phyloP scores from a whole-genome alignment of 2,329 filamentous ascomycete species.

The Clarireedia hainanense region DNA sequence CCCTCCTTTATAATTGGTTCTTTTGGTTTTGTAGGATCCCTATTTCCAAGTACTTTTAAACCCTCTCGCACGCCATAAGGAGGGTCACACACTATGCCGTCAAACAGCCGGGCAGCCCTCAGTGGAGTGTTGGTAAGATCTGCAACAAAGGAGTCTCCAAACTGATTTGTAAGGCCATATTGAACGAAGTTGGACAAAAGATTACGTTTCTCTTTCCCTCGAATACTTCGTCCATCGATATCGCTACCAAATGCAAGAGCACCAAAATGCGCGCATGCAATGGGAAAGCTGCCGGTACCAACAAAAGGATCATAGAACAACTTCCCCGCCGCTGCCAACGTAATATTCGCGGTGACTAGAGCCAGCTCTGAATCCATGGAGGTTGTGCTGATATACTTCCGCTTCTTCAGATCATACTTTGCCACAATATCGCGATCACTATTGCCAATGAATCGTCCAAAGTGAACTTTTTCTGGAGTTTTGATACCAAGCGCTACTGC shows the following conservation, averaged over 20 bases:
- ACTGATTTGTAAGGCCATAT: constrained; percentile 58
- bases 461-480: constrained; percentile 55
- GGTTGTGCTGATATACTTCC: constrained; percentile 88
- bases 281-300: constrained; percentile 85
- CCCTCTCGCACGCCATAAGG: constrained; percentile 95
- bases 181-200: constrained; percentile 70
- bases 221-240: constrained; percentile 84
- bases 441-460: constrained; percentile 63
- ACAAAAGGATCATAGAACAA: constrained; percentile 93
- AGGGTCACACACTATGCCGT: constrained; percentile 91
- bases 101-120: constrained; percentile 51
- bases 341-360: constrained; percentile 85
- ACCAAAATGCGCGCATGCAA: constrained; percentile 87
- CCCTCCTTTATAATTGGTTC: constrained; percentile 60
- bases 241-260: constrained; percentile 79
- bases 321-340: constrained; percentile 72
- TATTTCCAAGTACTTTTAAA: constrained; percentile 73
- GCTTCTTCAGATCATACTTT: constrained; percentile 85
- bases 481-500: constrained; percentile 39
- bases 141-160: constrained; percentile 74
- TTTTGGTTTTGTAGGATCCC: constrained; percentile 53
- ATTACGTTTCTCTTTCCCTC: constrained; percentile 53
- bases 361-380: constrained; percentile 96
- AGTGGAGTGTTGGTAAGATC: constrained; percentile 87
- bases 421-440: constrained; percentile 61